phyloP scores from a whole-genome alignment of 345 rosid genomes.

The Rhizophora apiculata region DNA sequence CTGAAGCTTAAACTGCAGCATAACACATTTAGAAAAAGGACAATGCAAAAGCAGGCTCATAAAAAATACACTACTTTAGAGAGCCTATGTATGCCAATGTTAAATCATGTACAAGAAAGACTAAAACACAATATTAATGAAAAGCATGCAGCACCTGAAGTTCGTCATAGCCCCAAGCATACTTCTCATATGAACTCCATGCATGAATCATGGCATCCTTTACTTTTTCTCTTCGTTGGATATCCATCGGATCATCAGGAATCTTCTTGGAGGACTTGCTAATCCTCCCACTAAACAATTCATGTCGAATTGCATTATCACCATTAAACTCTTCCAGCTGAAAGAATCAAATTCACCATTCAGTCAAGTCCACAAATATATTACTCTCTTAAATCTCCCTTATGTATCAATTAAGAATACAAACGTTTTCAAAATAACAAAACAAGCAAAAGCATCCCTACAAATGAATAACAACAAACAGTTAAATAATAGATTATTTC shows the following conservation, averaged over 20 bases:
- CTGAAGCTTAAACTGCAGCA: background rate
- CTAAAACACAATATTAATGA: background rate
- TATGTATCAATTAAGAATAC: constrained; percentile 2
- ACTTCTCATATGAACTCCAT: constrained; percentile 30
- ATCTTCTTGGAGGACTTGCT: constrained; percentile 14
- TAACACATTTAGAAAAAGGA: background rate
- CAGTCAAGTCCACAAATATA: background rate
- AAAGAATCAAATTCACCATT: constrained; percentile 15
- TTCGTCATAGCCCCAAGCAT: constrained; percentile 35
- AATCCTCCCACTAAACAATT: constrained; percentile 5
- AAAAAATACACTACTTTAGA: background rate
- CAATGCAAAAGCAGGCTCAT: background rate
- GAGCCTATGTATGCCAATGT: background rate
- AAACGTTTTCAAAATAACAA: constrained; percentile 1
- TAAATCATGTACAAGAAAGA: background rate
- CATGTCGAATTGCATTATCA: constrained; percentile 20
- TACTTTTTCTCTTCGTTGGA: constrained; percentile 26
- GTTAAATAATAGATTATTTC: background rate
- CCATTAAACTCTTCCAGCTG: constrained; percentile 57
- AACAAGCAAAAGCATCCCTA: background rate
- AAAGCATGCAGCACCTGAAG: constrained; percentile 19
- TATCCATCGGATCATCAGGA: constrained; percentile 19
- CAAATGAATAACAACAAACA: background rate
- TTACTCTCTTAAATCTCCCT: background rate
- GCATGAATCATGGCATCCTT: constrained; percentile 37